Percentiles rank a stretch among this genome's conserved stretches.
phyloP scores from a whole-genome alignment of 345 rosid species.

The Pugionium cornutum region DNA sequence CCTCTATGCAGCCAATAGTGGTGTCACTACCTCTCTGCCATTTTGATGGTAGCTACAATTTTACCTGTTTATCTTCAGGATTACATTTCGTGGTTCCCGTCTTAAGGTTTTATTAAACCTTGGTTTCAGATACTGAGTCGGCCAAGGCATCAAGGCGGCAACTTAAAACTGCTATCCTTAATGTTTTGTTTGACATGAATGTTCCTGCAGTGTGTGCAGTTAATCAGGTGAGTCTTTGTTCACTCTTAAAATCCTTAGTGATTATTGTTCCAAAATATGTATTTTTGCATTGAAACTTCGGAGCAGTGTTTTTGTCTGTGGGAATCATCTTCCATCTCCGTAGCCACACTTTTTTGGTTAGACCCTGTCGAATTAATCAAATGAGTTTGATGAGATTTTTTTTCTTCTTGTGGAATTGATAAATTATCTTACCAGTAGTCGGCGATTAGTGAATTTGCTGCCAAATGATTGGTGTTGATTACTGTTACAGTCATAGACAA shows the following conservation, averaged over 20 bases:
- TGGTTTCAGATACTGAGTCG: conserved; percentile 71
- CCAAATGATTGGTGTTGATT: conserved; percentile 1
- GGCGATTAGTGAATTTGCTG: neutral
- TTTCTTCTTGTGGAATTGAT: neutral
- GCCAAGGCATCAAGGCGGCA: conserved; percentile 92
- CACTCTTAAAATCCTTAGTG: conserved; percentile 12
- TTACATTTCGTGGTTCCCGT: conserved; percentile 6
- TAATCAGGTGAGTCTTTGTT: conserved; percentile 61
- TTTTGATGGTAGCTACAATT: conserved; percentile 69
- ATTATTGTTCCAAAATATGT: conserved; percentile 13
- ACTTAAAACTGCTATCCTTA: conserved; percentile 72
- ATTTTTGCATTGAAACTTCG: neutral
- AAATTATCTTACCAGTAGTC: neutral
- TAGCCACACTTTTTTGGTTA: neutral
- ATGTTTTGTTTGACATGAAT: conserved; percentile 82
- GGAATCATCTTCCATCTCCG: neutral
- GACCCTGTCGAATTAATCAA: neutral
- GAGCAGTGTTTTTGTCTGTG: conserved; percentile 1
- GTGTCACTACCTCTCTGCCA: conserved; percentile 86
- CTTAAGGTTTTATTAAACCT: conserved; percentile 7
- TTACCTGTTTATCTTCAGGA: conserved; percentile 10
- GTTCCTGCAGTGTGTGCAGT: conserved; percentile 91
- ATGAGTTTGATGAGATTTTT: neutral
- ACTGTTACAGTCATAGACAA: neutral
- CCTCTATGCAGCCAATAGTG: conserved; percentile 68